Conservation (phyloP, 331 rosid genomes). For the Quercus tomentella region DNA sequence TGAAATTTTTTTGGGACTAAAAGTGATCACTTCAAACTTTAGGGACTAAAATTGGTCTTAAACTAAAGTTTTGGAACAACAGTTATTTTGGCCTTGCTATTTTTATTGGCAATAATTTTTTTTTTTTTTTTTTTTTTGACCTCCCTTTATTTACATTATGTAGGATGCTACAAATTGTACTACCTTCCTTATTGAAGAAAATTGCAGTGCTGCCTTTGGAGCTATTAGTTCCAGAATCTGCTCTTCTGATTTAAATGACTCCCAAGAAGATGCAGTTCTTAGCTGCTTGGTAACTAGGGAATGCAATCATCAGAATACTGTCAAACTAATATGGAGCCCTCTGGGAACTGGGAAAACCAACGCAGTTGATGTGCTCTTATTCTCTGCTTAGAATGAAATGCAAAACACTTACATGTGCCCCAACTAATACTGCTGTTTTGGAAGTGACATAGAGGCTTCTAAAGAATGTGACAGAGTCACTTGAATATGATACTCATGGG, state of each 20-base stretch:
- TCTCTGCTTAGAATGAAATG: conserved; percentile 15
- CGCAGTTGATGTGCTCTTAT: conserved; percentile 33
- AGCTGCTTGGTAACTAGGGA: conserved; percentile 25
- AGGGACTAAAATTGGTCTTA: too few relatives aligned
- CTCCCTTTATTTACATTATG: background rate
- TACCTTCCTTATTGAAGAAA: conserved; percentile 2
- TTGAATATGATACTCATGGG: conserved; percentile 22
- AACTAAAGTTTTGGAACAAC: too few relatives aligned
- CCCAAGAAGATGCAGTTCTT: conserved; percentile 41
- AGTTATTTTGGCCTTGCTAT: too few relatives aligned
- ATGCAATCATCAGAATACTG: conserved; percentile 17
- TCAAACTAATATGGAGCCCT: conserved; percentile 64
- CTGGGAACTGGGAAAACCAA: conserved; percentile 68
- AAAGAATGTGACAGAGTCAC: background rate
- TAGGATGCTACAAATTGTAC: conserved; percentile 32
- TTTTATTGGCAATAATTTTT: background rate
- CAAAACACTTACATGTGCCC: conserved; percentile 39
- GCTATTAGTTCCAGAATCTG: background rate
- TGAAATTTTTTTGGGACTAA: too few relatives aligned
- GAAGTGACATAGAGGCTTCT: conserved; percentile 21
- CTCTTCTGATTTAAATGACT: conserved; percentile 43
- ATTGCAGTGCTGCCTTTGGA: background rate
- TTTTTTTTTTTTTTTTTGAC: background rate
- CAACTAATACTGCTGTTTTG: conserved; percentile 38
- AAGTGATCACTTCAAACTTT: too few relatives aligned